phyloP scores from a whole-genome alignment of 495 filamentous ascomycete genomes.

The Annulohypoxylon nitens region DNA sequence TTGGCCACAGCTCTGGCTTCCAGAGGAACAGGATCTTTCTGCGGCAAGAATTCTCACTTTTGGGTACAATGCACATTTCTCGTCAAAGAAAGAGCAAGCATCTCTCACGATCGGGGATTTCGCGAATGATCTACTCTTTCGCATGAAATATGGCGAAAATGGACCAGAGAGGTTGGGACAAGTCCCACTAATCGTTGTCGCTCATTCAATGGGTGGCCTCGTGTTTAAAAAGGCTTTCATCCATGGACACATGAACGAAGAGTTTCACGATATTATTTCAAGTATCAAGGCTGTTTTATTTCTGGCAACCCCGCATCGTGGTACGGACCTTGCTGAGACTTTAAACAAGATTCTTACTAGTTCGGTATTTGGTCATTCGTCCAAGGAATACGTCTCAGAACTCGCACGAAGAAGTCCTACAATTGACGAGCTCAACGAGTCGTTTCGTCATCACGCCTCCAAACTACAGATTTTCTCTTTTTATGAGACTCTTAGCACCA shows the following conservation, averaged over 20 bases:
- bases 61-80: constrained; percentile 8
- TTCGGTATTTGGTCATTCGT: not conserved
- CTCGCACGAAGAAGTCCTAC: not conserved
- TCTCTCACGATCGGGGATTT: constrained; percentile 4
- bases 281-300: constrained; percentile 3
- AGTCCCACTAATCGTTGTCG: constrained; percentile 3
- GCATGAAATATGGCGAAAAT: constrained; percentile 8
- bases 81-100: not conserved
- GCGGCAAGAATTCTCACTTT: not conserved
- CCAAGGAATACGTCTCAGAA: constrained; percentile 5
- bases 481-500: not conserved
- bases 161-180: constrained; percentile 2
- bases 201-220: constrained; percentile 1
- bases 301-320: not conserved
- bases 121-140: not conserved
- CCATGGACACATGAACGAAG: not conserved
- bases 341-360: constrained; percentile 1
- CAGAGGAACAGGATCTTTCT: not conserved
- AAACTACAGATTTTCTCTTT: constrained; percentile 5
- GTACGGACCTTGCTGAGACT: constrained; percentile 2
- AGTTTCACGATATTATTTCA: not conserved
- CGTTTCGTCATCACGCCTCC: not conserved
- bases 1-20: constrained; percentile 11
- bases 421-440: constrained; percentile 10
- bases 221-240: constrained; percentile 9